A percentile compares a stretch with the other conserved stretches of the same genome.
Evolutionary conservation across 352 stramenopile species (phyloP).

Genomic region (Phytophthora uliginosa): DNA sequence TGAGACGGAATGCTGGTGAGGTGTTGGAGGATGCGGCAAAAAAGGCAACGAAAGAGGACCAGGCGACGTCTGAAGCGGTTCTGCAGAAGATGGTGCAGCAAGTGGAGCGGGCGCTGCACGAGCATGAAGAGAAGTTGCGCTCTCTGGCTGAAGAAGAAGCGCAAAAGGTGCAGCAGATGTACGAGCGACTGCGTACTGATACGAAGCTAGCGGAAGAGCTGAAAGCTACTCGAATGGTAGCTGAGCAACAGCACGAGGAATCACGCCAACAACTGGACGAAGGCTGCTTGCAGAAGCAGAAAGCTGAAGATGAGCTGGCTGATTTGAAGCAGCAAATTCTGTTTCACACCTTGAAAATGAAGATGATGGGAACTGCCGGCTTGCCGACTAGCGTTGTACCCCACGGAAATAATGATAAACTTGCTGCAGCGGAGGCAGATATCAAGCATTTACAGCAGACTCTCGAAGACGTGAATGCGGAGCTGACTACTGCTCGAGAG

Average conservation of each 20-base stretch:
- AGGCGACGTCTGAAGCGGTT: slow-evolving; percentile 13
- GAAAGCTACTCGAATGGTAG: slow-evolving; percentile 34
- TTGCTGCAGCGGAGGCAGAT: slow-evolving; percentile 37
- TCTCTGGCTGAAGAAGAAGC: slow-evolving; percentile 54
- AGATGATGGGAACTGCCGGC: slow-evolving; percentile 41
- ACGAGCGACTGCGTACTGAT: slow-evolving; percentile 64
- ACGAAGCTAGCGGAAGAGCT: slow-evolving; percentile 57
- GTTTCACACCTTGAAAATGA: slow-evolving; percentile 53
- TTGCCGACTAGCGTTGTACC: not conserved
- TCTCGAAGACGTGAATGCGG: slow-evolving; percentile 50
- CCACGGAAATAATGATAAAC: slow-evolving; percentile 15
- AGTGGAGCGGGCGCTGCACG: slow-evolving; percentile 54
- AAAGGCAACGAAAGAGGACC: slow-evolving; percentile 6
- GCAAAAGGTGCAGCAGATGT: slow-evolving; percentile 60
- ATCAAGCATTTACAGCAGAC: slow-evolving; percentile 53
- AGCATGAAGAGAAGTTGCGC: slow-evolving; percentile 63
- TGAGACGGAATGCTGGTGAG: not conserved
- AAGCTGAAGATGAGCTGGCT: slow-evolving; percentile 41
- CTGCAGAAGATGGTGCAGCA: slow-evolving; percentile 67
- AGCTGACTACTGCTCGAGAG: slow-evolving; percentile 48
- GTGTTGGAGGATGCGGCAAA: slow-evolving; percentile 12
- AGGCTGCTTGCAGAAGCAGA: slow-evolving; percentile 47
- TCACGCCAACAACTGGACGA: slow-evolving; percentile 46
- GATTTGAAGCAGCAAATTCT: slow-evolving; percentile 71
- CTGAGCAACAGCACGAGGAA: slow-evolving; percentile 42